Conservation (phyloP, 192 early-diverging fungal species). For the Rhizoclosmatium globosum region DNA sequence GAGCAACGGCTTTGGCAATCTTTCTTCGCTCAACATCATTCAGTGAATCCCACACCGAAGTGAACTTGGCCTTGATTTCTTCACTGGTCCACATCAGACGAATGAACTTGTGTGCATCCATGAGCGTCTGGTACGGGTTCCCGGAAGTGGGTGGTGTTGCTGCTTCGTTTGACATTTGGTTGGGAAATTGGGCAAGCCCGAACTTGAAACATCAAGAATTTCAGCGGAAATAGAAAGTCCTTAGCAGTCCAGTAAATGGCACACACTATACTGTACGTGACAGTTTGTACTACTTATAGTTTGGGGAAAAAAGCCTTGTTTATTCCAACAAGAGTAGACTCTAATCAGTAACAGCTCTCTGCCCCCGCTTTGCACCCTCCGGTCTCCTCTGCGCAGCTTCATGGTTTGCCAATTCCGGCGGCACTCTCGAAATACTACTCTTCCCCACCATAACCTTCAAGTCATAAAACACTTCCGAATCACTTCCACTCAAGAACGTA, state of each 20-base stretch:
- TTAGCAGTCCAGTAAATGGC: no score
- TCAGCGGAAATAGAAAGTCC: no score
- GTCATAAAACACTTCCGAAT: constrained; percentile 90
- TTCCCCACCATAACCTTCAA: constrained; percentile 78
- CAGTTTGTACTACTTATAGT: no score
- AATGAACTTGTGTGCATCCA: neutral
- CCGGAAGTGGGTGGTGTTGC: no score
- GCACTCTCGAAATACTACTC: constrained; percentile 78
- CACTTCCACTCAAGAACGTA: constrained; percentile 83
- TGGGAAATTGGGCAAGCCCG: no score
- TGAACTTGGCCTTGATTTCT: neutral
- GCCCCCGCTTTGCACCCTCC: constrained; percentile 15
- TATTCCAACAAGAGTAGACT: neutral
- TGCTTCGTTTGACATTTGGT: no score
- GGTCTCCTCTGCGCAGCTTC: constrained; percentile 35
- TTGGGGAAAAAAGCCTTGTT: no score
- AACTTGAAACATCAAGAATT: no score
- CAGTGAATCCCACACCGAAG: neutral
- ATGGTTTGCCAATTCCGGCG: constrained; percentile 77
- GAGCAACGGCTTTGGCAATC: constrained; percentile 8
- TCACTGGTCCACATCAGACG: neutral
- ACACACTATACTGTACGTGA: no score
- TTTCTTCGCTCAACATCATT: neutral
- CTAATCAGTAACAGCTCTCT: constrained; percentile 34
- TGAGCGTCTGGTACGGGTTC: neutral